These are phyloP conservation scores for Limonium bicolor DNA, from an alignment of 148 eudicot genomes.

Conservation along the genomic window DNA sequence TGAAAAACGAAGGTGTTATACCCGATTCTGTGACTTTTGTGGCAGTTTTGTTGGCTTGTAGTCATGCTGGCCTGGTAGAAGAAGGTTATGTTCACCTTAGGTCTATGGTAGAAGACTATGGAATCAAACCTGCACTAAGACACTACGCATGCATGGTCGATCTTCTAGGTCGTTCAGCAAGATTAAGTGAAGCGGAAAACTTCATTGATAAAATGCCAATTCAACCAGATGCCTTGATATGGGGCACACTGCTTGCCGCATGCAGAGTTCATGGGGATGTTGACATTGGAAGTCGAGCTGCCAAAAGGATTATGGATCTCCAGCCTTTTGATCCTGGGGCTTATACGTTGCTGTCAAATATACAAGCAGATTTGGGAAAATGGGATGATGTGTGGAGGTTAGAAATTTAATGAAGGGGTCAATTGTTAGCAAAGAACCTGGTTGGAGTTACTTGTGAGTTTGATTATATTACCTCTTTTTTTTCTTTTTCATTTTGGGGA, in stretches of 20 bases:
- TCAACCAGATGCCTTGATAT: conserved; percentile 44
- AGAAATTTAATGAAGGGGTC: too few species aligned
- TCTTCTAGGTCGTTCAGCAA: conserved; percentile 79
- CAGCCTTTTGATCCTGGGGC: conserved; percentile 26
- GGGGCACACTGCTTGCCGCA: conserved; percentile 84
- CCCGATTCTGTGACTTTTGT: conserved; percentile 80
- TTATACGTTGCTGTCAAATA: conserved; percentile 33
- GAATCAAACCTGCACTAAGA: conserved; percentile 49
- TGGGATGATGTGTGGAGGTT: conserved; percentile 16
- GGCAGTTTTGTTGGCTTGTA: conserved; percentile 87
- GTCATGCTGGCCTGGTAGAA: conserved; percentile 77
- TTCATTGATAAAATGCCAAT: conserved; percentile 42
- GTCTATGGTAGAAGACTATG: conserved; percentile 54
- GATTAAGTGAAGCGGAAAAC: conserved; percentile 57
- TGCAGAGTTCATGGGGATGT: conserved; percentile 65
- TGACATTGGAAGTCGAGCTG: conserved; percentile 27
- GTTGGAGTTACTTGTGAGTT: too few species aligned
- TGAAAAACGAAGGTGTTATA: conserved; percentile 57
- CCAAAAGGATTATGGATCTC: conserved; percentile 22
- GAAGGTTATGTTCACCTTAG: conserved; percentile 59
- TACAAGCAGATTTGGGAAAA: conserved; percentile 22
- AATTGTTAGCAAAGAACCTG: too few species aligned
- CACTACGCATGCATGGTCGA: conserved; percentile 78
- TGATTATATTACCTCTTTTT: too few species aligned
- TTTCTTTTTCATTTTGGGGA: too few species aligned